Conservation (phyloP, 176 grass and related monocot species). For the Juncus inflexus region DNA sequence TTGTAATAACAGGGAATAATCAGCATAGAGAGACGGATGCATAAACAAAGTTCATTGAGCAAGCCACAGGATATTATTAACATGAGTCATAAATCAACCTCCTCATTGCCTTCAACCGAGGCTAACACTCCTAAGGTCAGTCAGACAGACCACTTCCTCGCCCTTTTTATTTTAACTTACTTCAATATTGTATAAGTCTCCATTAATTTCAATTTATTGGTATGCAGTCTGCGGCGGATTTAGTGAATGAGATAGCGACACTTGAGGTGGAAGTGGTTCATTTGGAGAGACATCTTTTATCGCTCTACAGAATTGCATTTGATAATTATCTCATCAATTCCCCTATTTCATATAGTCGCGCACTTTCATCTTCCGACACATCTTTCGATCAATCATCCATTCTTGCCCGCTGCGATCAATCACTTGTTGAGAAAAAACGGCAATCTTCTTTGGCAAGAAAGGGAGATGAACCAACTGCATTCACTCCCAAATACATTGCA, state of each 20-base stretch:
- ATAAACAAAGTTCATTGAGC: conserved; percentile 34
- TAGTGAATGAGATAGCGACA: conserved; percentile 69
- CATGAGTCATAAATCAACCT: conserved; percentile 9
- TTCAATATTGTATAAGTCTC: conserved; percentile 4
- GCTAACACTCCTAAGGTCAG: conserved; percentile 24
- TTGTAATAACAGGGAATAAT: conserved; percentile 24
- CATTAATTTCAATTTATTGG: conserved; percentile 4
- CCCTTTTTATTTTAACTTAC: neutral
- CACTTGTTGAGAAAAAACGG: conserved; percentile 23
- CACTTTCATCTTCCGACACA: conserved; percentile 14
- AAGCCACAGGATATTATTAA: conserved; percentile 24
- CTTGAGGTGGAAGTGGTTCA: conserved; percentile 76
- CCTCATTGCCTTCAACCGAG: conserved; percentile 22
- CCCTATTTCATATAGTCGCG: conserved; percentile 35
- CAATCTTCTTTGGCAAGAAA: conserved; percentile 21
- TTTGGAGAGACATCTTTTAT: conserved; percentile 74
- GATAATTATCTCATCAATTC: conserved; percentile 47
- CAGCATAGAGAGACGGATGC: conserved; percentile 29
- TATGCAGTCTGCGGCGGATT: conserved; percentile 48
- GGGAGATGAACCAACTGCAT: conserved; percentile 32
- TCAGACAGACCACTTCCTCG: neutral
- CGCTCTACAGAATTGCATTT: conserved; percentile 72
- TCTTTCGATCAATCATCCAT: conserved; percentile 25
- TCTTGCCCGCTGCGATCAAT: conserved; percentile 27
- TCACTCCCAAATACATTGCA: conserved; percentile 35